Base-by-base conservation (phyloP, 2,329 filamentous ascomycete genomes). In the Pestalotiopsis sp. region DNA sequence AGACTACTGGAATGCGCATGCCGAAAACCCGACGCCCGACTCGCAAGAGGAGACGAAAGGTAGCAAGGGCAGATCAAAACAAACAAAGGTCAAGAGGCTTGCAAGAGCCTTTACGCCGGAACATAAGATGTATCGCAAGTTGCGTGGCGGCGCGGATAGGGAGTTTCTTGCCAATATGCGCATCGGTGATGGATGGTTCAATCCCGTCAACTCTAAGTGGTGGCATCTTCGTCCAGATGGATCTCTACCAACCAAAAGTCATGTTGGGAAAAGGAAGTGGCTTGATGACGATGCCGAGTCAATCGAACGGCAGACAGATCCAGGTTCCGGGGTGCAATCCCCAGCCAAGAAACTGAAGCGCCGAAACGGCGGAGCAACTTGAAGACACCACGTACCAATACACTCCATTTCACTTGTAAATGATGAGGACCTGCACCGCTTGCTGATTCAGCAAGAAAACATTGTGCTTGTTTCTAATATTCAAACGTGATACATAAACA, bases 181-280 rank as follows among this genome's bases (percentile, higher is more conserved):
- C 17, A 11, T 65, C 23, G 62, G 38, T 27, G 62, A 65, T 17
- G 62, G 62, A 11, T 65, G 62, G 62, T 45, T 52, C n/a, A 12
- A 65, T 52, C 62, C 62, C 25, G 36, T n/a, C 4, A 20, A 65
- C 12, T 65, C 49, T 20, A 65, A 52, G 20, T 65, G 62, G 62
- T 2, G 17, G 20, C 17, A n/a, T 9, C 5, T 2, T 9, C 14
- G 4, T 52, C 17, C 17, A n/a, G 4, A 52, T 7, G 17, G 20
- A 9, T 52, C 17, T 5, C 7, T 4, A 52, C n/a, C 11, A 3
- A n/a, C 17, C n/a, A 52, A 52, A n/a, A 1, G 9, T 52, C 45
- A n/a, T 52, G 20, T n/a, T n/a, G 7, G 7, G 45, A 52, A 52
- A n/a, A 17, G 45, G 45, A 52, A 9, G 45, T 52, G 17, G 14